Evolutionary conservation across 164 flowering plant species (phyloP), one percentile per base, ranked within the genome.

Genomic region (Amborella trichopoda): DNA sequence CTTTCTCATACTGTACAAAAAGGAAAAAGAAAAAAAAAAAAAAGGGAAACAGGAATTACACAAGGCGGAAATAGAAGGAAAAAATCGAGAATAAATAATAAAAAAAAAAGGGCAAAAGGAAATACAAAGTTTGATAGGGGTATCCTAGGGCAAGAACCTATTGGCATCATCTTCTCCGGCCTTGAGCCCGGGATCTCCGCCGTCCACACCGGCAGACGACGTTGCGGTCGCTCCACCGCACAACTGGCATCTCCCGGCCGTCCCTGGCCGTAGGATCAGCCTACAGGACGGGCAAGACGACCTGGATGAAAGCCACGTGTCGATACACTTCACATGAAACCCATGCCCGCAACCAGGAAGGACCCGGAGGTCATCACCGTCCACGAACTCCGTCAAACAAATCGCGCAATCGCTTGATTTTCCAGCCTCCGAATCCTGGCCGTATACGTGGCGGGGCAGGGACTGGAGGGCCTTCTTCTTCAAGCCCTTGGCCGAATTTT

Each of bases 381-480:
- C 62, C 26, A 56, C 63, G 28, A 74, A 77, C 50, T 91, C 98
- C 27, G 88, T 32, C 49, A 91, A 58, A 65, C 98, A 89, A 48
- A 89, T 89, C 5, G 78, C 83, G 63, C 97, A 89, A 14, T 89
- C 97, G 23, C 74, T 47, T 37, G 59, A 50, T 11, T 71, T 71
- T 3, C 60, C 68, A 24, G 46, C 33, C 10, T 48, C 33, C 8
- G 63, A 66, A 20, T 37, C 41, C 14, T 18, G 20, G 16, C 20
- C 19, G 23, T 23, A 30, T n/a, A 59, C 49, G 14, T 69, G 48
- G 74, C 58, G 75, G 13, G 62, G 98, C 11, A 91, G 76, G 2
- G 87, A 58, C 6, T 68, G 63, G 16, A 91, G 77, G 40, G 74
- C 55, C 56, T 82, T 87, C 72, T 91, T 91, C 65, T 83, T 81